phyloP scores from a whole-genome alignment of 1,284 basidiomycete species.

The Takashimella tepidaria region DNA sequence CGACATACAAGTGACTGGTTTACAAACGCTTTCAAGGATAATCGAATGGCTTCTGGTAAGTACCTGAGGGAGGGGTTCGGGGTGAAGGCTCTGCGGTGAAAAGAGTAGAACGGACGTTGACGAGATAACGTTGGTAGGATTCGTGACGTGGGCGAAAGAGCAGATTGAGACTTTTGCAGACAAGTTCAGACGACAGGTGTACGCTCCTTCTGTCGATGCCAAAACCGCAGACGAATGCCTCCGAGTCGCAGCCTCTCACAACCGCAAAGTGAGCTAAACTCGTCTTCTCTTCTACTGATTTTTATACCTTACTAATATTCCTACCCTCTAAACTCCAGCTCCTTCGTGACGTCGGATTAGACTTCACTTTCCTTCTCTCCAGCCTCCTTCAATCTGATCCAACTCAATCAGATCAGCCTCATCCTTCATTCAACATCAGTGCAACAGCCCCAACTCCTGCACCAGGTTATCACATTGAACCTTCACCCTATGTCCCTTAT shows the following conservation, averaged over 20 bases:
- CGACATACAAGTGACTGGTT: slow-evolving; percentile 93
- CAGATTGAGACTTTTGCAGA: slow-evolving; percentile 79
- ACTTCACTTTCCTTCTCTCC: slow-evolving; percentile 80
- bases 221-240: slow-evolving; percentile 68
- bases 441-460: slow-evolving; percentile 12
- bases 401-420: slow-evolving; percentile 2
- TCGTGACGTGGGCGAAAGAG: slow-evolving; percentile 88
- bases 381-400: slow-evolving; percentile 55
- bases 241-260: slow-evolving; percentile 68
- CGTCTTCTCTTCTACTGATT: slow-evolving; percentile 1
- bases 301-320: background rate
- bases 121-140: slow-evolving; percentile 54
- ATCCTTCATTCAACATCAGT: slow-evolving; percentile 15
- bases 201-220: slow-evolving; percentile 67
- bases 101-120: background rate
- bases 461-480: slow-evolving; percentile 14
- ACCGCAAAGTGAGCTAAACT: slow-evolving; percentile 60
- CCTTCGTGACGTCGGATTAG: slow-evolving; percentile 83
- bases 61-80: no score
- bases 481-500: slow-evolving; percentile 12
- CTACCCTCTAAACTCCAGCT: slow-evolving; percentile 52
- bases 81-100: background rate
- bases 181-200: slow-evolving; percentile 87
- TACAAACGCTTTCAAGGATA: slow-evolving; percentile 89
- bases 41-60: slow-evolving; percentile 83